Conservation (phyloP, 192 early-diverging fungal species). For the Podila verticillata region DNA sequence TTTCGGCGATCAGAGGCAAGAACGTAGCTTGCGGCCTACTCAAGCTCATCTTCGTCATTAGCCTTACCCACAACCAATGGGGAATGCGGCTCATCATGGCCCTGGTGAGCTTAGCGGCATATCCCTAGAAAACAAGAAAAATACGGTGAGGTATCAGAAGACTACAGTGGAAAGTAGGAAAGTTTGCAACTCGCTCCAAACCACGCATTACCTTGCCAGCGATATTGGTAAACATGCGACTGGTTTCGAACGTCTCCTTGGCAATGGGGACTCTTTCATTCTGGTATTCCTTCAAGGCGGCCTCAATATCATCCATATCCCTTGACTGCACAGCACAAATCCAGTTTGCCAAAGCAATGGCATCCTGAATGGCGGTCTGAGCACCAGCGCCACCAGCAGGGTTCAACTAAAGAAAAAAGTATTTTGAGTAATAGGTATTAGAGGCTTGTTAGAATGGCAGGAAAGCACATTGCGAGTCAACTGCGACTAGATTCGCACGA, state of each 20-base stretch:
- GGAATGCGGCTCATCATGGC: neutral
- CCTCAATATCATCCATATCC: neutral
- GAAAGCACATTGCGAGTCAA: neutral
- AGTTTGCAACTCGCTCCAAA: no score
- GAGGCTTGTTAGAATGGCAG: neutral
- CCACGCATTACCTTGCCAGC: conserved; percentile 1
- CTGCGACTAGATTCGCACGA: neutral
- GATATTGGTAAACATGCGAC: neutral
- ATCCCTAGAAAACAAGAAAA: neutral
- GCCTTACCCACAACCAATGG: neutral
- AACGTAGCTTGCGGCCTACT: neutral
- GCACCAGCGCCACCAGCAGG: neutral
- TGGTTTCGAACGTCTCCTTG: neutral
- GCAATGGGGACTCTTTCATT: neutral
- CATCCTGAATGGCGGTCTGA: conserved; percentile 4
- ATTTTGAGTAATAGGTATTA: neutral
- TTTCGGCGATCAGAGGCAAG: neutral
- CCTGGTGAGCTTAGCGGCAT: neutral
- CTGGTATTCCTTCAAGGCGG: neutral
- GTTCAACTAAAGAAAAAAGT: neutral
- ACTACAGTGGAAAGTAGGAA: no score
- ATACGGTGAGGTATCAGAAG: neutral
- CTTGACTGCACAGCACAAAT: neutral
- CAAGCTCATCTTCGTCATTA: neutral
- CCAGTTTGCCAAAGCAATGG: conserved; percentile 6